These are phyloP conservation scores for Filobasidium uniguttulatum DNA, from an alignment of 1,284 basidiomycete genomes.

Conservation along the genomic window DNA sequence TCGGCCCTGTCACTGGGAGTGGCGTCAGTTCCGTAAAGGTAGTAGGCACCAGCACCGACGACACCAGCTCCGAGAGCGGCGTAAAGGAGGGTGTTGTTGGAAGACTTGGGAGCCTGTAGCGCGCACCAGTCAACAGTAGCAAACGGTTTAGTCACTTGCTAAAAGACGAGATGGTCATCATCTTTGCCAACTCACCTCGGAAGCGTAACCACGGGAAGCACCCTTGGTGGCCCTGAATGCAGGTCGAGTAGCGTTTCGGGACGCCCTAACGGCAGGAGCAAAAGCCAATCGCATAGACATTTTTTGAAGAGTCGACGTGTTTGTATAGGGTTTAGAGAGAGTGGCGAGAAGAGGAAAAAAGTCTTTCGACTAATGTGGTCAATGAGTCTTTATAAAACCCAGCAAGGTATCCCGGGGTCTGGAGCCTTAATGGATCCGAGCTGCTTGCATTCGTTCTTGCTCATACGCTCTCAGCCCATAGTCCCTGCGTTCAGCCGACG, in stretches of 20 bases:
- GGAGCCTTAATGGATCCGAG: too few relatives aligned
- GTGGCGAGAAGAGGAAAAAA: too few relatives aligned
- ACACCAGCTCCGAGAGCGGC: slow-evolving; percentile 27
- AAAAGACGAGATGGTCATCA: not conserved
- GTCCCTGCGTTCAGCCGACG: too few relatives aligned
- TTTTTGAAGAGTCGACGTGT: not conserved
- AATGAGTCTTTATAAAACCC: too few relatives aligned
- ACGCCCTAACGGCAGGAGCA: not conserved
- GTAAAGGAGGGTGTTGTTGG: slow-evolving; percentile 20
- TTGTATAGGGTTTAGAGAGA: too few relatives aligned
- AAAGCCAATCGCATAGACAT: not conserved
- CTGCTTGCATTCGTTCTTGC: too few relatives aligned
- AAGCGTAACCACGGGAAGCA: not conserved
- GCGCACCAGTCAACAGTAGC: not conserved
- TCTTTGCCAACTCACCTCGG: not conserved
- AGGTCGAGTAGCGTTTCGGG: not conserved
- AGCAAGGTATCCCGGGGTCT: too few relatives aligned
- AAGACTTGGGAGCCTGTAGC: not conserved
- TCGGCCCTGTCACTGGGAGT: slow-evolving; percentile 39
- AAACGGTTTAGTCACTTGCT: not conserved
- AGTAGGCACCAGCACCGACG: slow-evolving; percentile 31
- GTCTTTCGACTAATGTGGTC: too few relatives aligned
- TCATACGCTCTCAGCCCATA: too few relatives aligned
- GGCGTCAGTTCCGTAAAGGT: slow-evolving; percentile 30
- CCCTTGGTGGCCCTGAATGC: not conserved